Evolutionary conservation across 306 rosid species (phyloP).

Genomic region (Alnus glutinosa): DNA sequence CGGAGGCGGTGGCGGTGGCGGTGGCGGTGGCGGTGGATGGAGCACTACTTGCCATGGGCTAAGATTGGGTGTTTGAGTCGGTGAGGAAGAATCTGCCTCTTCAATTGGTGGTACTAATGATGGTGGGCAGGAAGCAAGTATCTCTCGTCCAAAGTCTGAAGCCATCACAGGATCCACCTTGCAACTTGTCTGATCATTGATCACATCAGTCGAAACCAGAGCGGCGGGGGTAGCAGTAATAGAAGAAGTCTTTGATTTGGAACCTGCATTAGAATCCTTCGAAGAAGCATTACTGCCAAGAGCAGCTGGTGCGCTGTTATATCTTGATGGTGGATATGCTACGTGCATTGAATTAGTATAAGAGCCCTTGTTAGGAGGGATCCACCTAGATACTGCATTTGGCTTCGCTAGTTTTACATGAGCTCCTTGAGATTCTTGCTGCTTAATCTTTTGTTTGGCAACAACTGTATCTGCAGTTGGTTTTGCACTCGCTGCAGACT

Average conservation of each 20-base stretch:
- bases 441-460: slow-evolving; percentile 62
- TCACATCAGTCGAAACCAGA: slow-evolving; percentile 38
- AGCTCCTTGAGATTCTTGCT: slow-evolving; percentile 60
- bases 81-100: slow-evolving; percentile 38
- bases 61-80: slow-evolving; percentile 21
- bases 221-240: slow-evolving; percentile 37
- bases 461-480: slow-evolving; percentile 40
- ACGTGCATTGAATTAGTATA: slow-evolving; percentile 77
- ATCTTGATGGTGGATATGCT: slow-evolving; percentile 74
- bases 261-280: slow-evolving; percentile 56
- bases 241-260: slow-evolving; percentile 48
- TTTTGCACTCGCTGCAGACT: slow-evolving; percentile 49
- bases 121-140: slow-evolving; percentile 39
- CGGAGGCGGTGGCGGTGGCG: slow-evolving; percentile 22
- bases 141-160: slow-evolving; percentile 46
- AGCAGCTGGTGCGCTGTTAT: slow-evolving; percentile 68
- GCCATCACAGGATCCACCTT: slow-evolving; percentile 49
- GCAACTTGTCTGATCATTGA: slow-evolving; percentile 47
- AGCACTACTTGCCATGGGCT: slow-evolving; percentile 34
- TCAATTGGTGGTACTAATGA: slow-evolving; percentile 35
- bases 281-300: slow-evolving; percentile 38
- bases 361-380: slow-evolving; percentile 80
- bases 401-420: slow-evolving; percentile 72
- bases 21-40: slow-evolving; percentile 28
- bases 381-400: slow-evolving; percentile 72